Conservation (phyloP, 345 rosid genomes). For the Draba incana region DNA sequence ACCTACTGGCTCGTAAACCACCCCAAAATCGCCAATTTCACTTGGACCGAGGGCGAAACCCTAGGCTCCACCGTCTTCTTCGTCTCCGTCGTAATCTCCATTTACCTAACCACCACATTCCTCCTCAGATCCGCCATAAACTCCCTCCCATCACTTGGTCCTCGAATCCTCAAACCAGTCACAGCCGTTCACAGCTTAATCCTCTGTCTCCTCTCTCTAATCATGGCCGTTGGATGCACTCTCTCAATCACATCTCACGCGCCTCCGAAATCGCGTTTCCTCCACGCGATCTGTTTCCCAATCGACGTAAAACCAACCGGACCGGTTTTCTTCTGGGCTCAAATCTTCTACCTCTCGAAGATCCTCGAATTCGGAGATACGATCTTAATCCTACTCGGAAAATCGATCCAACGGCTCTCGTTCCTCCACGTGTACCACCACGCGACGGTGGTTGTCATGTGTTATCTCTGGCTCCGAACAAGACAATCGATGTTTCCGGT, state of each 20-base stretch:
- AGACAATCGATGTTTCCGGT: slow-evolving; percentile 66
- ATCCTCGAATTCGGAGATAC: slow-evolving; percentile 68
- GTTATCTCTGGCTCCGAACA: slow-evolving; percentile 63
- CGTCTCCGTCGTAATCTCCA: slow-evolving; percentile 49
- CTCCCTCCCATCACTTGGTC: slow-evolving; percentile 37
- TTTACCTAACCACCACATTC: slow-evolving; percentile 60
- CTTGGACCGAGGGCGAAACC: slow-evolving; percentile 61
- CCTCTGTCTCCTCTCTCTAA: slow-evolving; percentile 61
- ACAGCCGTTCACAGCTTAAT: slow-evolving; percentile 71
- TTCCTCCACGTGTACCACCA: slow-evolving; percentile 93
- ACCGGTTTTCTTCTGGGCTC: slow-evolving; percentile 73
- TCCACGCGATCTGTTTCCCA: slow-evolving; percentile 56
- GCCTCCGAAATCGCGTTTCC: background rate
- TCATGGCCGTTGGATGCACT: slow-evolving; percentile 76
- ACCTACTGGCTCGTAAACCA: slow-evolving; percentile 62
- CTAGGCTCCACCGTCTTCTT: slow-evolving; percentile 61
- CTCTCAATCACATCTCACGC: slow-evolving; percentile 47
- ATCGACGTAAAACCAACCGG: slow-evolving; percentile 47
- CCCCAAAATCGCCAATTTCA: slow-evolving; percentile 57
- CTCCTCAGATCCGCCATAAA: slow-evolving; percentile 42
- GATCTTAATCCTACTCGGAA: slow-evolving; percentile 55
- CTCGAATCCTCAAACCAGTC: slow-evolving; percentile 63
- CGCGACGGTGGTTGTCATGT: slow-evolving; percentile 72
- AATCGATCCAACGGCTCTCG: slow-evolving; percentile 60
- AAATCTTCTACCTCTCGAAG: slow-evolving; percentile 73